These are phyloP conservation scores for Cladosporium sp. DNA, from an alignment of 2,329 filamentous ascomycete genomes.

Conservation along the genomic window DNA sequence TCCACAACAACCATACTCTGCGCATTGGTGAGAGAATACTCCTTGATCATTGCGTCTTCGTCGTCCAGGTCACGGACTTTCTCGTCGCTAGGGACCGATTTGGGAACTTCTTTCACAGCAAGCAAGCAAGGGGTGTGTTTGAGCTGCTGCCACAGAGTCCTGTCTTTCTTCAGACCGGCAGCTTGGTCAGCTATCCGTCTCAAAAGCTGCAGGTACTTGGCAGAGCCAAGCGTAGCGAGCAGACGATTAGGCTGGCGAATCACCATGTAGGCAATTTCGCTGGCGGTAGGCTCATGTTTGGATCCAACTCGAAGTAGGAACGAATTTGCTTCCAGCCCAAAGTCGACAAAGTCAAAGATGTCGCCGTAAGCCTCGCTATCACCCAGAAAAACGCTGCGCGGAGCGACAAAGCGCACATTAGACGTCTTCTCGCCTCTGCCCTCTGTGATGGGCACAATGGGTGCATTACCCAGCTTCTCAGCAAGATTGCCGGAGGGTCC, in stretches of 20 bases:
- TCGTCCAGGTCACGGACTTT: constrained; percentile 38
- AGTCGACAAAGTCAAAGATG: constrained; percentile 97
- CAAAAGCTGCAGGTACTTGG: constrained; percentile 83
- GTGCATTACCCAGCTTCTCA: constrained; percentile 57
- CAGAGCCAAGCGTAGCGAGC: constrained; percentile 72
- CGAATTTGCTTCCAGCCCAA: constrained; percentile 78
- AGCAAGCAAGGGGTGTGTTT: constrained; percentile 72
- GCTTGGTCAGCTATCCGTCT: constrained; percentile 74
- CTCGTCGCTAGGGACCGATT: constrained; percentile 50
- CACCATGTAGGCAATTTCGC: constrained; percentile 80
- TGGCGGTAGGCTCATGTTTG: constrained; percentile 82
- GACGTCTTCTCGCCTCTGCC: constrained; percentile 20
- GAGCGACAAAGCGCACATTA: constrained; percentile 56
- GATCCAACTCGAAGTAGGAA: constrained; percentile 88
- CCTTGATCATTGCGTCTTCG: constrained; percentile 55
- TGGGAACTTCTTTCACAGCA: constrained; percentile 70
- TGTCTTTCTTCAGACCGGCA: constrained; percentile 69
- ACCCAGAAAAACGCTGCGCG: constrained; percentile 77
- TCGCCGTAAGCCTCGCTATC: constrained; percentile 69
- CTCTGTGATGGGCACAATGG: constrained; percentile 65
- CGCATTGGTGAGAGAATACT: constrained; percentile 73
- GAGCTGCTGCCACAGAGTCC: constrained; percentile 71
- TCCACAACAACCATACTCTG: constrained; percentile 73
- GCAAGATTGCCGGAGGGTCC: constrained; percentile 52
- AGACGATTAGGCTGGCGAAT: constrained; percentile 79